Conservation (phyloP, 306 rosid genomes). For the Citrullus mucosospermus region DNA sequence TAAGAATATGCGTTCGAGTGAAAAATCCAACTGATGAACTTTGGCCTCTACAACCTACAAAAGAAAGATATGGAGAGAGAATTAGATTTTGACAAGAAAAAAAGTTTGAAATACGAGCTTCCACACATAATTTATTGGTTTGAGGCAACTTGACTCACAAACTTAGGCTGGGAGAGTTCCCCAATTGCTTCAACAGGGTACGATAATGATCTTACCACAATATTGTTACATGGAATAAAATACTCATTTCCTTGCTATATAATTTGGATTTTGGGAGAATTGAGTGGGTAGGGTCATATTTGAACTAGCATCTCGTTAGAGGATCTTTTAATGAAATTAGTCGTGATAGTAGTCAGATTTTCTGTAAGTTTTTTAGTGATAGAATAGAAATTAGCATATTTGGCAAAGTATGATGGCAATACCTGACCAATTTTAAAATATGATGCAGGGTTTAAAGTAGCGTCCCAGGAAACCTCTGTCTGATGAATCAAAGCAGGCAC, state of each 20-base stretch:
- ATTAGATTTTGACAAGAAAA: too few relatives aligned
- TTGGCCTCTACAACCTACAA: constrained; percentile 69
- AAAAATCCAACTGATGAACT: constrained; percentile 68
- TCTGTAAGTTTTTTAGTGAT: neutral
- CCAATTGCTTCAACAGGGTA: neutral
- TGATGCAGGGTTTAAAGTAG: constrained; percentile 54
- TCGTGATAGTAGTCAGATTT: neutral
- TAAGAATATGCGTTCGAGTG: constrained; percentile 64
- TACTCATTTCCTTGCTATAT: neutral
- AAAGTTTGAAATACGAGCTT: neutral
- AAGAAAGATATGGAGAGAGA: constrained; percentile 16
- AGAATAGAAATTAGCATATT: neutral
- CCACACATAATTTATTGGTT: too few relatives aligned
- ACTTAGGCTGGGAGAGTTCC: neutral
- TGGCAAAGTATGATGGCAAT: constrained; percentile 1
- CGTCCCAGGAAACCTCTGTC: constrained; percentile 94
- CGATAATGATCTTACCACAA: neutral
- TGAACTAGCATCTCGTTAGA: neutral
- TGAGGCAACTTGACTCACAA: neutral
- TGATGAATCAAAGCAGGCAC: constrained; percentile 86
- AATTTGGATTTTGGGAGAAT: neutral
- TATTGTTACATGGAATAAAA: neutral
- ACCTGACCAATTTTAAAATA: constrained; percentile 93
- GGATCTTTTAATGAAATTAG: neutral
- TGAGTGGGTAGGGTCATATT: neutral